Evolutionary conservation across 352 stramenopile species (phyloP).

Genomic region (Phytophthora parvispora): DNA sequence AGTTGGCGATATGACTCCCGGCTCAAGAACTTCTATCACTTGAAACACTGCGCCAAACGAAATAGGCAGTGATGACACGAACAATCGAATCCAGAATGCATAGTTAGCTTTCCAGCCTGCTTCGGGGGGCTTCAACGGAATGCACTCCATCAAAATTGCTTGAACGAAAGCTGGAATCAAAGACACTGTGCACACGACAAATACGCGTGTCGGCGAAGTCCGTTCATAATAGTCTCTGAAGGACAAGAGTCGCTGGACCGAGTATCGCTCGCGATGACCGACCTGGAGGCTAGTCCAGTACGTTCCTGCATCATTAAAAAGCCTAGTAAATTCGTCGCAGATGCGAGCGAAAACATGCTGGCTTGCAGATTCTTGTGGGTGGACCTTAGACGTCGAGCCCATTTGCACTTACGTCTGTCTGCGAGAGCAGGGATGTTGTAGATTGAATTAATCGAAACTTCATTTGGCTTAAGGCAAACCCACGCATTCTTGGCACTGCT

Average conservation of each 20-base stretch:
- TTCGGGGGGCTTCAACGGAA: slow-evolving; percentile 17
- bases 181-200: not conserved
- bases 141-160: slow-evolving; percentile 13
- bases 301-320: too few species aligned
- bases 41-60: slow-evolving; percentile 6
- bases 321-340: too few species aligned
- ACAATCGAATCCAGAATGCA: slow-evolving; percentile 14
- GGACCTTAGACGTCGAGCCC: too few species aligned
- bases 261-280: slow-evolving; percentile 5
- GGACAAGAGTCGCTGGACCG: not conserved
- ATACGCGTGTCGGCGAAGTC: not conserved
- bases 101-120: slow-evolving; percentile 23
- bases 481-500: too few species aligned
- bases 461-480: too few species aligned
- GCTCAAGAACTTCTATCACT: not conserved
- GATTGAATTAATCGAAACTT: too few species aligned
- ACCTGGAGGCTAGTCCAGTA: too few species aligned
- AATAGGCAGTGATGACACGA: slow-evolving; percentile 1
- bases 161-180: slow-evolving; percentile 12
- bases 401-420: too few species aligned
- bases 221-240: slow-evolving; percentile 1
- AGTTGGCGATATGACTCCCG: not conserved
- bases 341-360: too few species aligned
- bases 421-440: too few species aligned
- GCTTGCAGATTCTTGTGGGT: too few species aligned